Evolutionary conservation across 345 rosid genomes (phyloP), one percentile per base, ranked within the genome.

Genomic region (Eucalyptus decipiens): DNA sequence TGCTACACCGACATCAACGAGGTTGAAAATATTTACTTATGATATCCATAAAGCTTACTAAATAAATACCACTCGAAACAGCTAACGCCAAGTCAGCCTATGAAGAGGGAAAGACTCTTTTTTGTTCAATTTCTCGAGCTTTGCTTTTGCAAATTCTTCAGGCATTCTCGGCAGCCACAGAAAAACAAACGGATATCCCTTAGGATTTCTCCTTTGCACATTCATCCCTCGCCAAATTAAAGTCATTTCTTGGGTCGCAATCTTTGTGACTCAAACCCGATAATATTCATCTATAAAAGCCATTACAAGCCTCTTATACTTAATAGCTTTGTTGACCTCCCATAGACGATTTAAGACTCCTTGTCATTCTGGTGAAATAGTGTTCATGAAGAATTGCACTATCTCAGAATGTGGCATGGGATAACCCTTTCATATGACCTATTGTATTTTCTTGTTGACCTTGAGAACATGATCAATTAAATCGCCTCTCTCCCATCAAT

Each of bases 81-180:
- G 0, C 0, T 50, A 50, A 50, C 0, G 19, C 8, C 3, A 50
- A 50, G 52, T 50, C 8, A 16, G 1, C 52, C 8, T 50, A 50
- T 50, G 8, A 50, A 16, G 3, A 50, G 19, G 19, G 52, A 50
- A 16, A 50, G 0, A 50, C 0, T 16, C 52, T 2, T 50, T 6
- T 50, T 50, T 50, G 19, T 50, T 50, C 52, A 2, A 50, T 16
- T 50, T 50, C 52, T 16, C 0, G 1, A 16, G 19, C 8, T 50
- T 50, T 50, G 0, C 52, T 50, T 0, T 50, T 50, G 52, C 16
- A 50, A 50, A 50, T 50, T 50, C 3, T 50, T 15, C 3, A 16
- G 0, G 52, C 52, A 50, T 50, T 15, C 52, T 50, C 0, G 3
- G 8, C 0, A 50, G 0, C 52, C 1, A 50, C 0, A 0, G 3